Conservation (phyloP, 1,139 yeast species). For the Protomyces lactucae-debilis region DNA sequence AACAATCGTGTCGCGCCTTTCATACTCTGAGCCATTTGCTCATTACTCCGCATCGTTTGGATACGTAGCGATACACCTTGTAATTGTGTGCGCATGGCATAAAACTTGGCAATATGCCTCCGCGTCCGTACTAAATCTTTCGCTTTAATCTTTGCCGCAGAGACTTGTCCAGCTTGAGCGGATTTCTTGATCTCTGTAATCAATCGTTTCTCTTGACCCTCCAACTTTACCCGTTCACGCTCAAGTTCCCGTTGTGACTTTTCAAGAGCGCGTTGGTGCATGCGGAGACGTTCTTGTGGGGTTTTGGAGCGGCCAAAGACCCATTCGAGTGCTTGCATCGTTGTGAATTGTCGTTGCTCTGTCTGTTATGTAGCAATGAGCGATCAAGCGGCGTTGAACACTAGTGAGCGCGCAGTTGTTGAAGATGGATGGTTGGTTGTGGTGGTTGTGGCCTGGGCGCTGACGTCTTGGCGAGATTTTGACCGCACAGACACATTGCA, state of each 20-base stretch:
- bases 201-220: constrained; percentile 84
- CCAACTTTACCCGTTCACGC: constrained; percentile 78
- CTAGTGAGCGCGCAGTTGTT: not conserved
- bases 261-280: constrained; percentile 88
- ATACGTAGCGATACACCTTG: constrained; percentile 90
- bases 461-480: not conserved
- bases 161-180: constrained; percentile 83
- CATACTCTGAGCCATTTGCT: constrained; percentile 94
- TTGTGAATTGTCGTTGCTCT: not conserved
- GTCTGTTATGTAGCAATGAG: not conserved
- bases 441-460: not conserved
- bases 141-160: constrained; percentile 90
- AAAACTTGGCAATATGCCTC: constrained; percentile 69
- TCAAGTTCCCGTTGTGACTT: constrained; percentile 89
- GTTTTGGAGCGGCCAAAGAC: constrained; percentile 89
- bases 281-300: constrained; percentile 85
- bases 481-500: not conserved
- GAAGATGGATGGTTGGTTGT: not conserved
- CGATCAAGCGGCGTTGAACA: not conserved
- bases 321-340: constrained; percentile 78
- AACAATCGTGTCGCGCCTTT: constrained; percentile 81
- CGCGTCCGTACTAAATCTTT: constrained; percentile 88
- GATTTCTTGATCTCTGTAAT: constrained; percentile 80
- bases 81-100: constrained; percentile 87
- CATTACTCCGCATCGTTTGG: constrained; percentile 82